Base-by-base conservation (phyloP, 305 asterid genomes). In the Petunia hybrid region DNA sequence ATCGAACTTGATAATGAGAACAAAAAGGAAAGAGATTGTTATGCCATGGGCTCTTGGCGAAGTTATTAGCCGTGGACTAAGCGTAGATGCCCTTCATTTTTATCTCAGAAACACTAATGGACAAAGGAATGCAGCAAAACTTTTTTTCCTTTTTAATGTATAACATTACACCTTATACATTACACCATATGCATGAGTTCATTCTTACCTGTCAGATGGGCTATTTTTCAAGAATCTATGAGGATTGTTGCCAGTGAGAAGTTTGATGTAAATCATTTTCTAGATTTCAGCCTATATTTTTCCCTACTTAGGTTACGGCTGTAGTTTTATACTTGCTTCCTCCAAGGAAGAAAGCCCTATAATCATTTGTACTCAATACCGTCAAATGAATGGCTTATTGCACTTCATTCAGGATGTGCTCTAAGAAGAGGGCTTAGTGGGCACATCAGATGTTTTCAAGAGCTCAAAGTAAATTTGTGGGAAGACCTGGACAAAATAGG, bases 371-470 rank as follows among this genome's bases (percentile, higher is more conserved):
- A 65, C 22, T 4, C 46, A 6, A 65, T 46, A 65, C 9, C 4
- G 65, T 59, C 36, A 59, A 59, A 5, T 59, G 22, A 45, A 64
- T 64, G 70, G 70, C 22, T 36, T 64, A 64, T 12, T 64, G 45
- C 12, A 64, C 45, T 38, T 9, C 46, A 64, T 38, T 64, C 40
- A 64, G 45, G 14, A 64, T 36, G 45, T 64, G 70, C 41, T 12
- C 10, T 64, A 64, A 64, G 70, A 64, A 64, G 70, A 64, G 70
- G 45, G 70, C 46, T 38, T 64, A 64, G 22, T 38, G 9, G 45
- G 70, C 46, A 12, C 46, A 4, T 64, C 31, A 2, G 46, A 38
- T 64, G 70, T 64, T 9, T 64, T 12, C 2, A 64, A n/a, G 43
- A 36, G 70, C 31, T 36, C 39, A 64, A 2, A 64, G 70, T 64